phyloP scores from a whole-genome alignment of 1,284 basidiomycete genomes.

The Apiotrichum gamsii region DNA sequence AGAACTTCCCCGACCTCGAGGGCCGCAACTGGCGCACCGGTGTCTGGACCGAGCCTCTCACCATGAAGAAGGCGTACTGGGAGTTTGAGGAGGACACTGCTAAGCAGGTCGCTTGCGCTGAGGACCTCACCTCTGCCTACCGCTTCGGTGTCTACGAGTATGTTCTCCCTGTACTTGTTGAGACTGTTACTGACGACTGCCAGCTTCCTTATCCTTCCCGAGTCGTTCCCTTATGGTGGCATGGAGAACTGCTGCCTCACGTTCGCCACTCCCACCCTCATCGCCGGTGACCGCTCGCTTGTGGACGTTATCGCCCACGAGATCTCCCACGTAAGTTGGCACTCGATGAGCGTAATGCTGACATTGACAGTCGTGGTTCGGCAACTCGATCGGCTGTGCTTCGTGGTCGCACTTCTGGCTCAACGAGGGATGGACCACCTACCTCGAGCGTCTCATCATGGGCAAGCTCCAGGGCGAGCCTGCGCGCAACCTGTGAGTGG shows the following conservation, averaged over 20 bases:
- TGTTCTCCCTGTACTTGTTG: not conserved
- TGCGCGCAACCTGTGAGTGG: constrained; percentile 60
- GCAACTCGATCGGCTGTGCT: constrained; percentile 60
- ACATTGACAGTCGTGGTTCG: constrained; percentile 69
- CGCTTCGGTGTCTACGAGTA: constrained; percentile 79
- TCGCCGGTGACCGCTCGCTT: constrained; percentile 74
- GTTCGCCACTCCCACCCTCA: constrained; percentile 77
- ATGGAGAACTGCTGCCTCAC: constrained; percentile 61
- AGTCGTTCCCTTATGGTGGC: constrained; percentile 84
- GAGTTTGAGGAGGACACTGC: constrained; percentile 82
- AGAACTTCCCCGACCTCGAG: constrained; percentile 56
- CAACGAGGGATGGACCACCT: constrained; percentile 90
- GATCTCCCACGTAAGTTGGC: constrained; percentile 43
- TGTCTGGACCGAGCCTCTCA: constrained; percentile 81
- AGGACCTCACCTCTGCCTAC: constrained; percentile 67
- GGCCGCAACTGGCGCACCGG: constrained; percentile 72
- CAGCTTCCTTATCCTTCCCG: constrained; percentile 74
- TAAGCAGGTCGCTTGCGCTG: constrained; percentile 61
- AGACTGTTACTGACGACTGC: too few species aligned
- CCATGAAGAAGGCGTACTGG: constrained; percentile 72
- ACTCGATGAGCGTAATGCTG: constrained; percentile 17
- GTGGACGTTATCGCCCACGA: constrained; percentile 76
- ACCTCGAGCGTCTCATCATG: constrained; percentile 74
- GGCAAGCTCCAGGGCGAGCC: constrained; percentile 67
- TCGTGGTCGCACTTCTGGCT: constrained; percentile 73